These are phyloP conservation scores for Trichocladium uniseriatum DNA, from an alignment of 495 filamentous ascomycete genomes.

Conservation along the genomic window DNA sequence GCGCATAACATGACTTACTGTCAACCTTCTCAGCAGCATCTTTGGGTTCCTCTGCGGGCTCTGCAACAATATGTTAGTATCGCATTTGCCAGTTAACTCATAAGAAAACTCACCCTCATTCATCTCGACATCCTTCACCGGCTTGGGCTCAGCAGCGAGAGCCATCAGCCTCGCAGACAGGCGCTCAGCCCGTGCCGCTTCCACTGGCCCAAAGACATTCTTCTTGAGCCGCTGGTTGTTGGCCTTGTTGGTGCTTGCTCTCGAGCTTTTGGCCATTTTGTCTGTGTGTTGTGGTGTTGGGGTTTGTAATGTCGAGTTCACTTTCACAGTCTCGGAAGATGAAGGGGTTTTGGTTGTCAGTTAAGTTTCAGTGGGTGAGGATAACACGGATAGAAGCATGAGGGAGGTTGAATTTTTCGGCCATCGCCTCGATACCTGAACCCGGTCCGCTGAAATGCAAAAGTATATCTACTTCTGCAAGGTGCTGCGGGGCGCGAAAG, in stretches of 20 bases:
- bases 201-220: conserved; percentile 70
- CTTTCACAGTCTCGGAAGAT: not conserved
- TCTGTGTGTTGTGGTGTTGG: not conserved
- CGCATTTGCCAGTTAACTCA: not conserved
- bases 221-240: conserved; percentile 68
- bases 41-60: conserved; percentile 15
- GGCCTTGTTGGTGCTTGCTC: conserved; percentile 64
- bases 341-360: not conserved
- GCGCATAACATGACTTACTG: conserved; percentile 22
- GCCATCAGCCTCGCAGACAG: conserved; percentile 73
- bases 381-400: conserved; percentile 9
- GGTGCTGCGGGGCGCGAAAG: not conserved
- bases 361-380: not conserved
- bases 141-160: conserved; percentile 58
- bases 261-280: conserved; percentile 74
- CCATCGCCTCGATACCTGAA: not conserved
- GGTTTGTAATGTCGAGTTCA: not conserved
- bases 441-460: not conserved
- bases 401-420: conserved; percentile 1
- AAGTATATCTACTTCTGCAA: not conserved
- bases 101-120: conserved; percentile 14
- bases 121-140: conserved; percentile 34
- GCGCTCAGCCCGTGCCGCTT: conserved; percentile 63
- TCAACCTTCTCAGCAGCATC: conserved; percentile 21
- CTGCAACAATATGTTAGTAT: conserved; percentile 7